Conservation (phyloP, 2,329 filamentous ascomycete genomes). For the Metarhizium guizhouense region DNA sequence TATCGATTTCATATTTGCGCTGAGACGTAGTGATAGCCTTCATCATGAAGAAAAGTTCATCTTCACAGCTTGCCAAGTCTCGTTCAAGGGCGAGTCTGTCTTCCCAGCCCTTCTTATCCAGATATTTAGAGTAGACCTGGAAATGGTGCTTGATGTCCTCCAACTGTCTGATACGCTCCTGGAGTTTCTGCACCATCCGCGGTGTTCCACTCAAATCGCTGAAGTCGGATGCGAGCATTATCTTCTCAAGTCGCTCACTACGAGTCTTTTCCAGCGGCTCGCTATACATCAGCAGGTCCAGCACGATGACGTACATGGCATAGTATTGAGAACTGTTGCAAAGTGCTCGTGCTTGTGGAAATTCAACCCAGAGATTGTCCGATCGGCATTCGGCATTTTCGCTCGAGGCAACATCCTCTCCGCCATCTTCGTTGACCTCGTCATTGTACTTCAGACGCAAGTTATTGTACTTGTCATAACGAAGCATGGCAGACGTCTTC, state of each 20-base stretch:
- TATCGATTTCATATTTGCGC: slow-evolving; percentile 64
- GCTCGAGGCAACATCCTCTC: slow-evolving; percentile 34
- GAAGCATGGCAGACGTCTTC: slow-evolving; percentile 86
- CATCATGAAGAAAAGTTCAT: slow-evolving; percentile 99
- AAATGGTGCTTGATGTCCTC: slow-evolving; percentile 97
- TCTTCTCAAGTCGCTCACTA: slow-evolving; percentile 90
- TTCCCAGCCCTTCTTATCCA: slow-evolving; percentile 86
- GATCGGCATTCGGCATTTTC: slow-evolving; percentile 68
- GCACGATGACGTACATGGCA: slow-evolving; percentile 93
- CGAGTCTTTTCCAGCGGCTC: slow-evolving; percentile 97
- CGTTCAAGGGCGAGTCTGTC: slow-evolving; percentile 83
- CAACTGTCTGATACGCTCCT: slow-evolving; percentile 85
- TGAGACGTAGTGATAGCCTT: slow-evolving; percentile 98
- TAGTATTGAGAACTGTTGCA: slow-evolving; percentile 98
- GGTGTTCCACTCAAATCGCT: slow-evolving; percentile 91
- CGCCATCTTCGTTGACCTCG: slow-evolving; percentile 64
- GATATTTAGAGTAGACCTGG: slow-evolving; percentile 78
- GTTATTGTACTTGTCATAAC: slow-evolving; percentile 98
- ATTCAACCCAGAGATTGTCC: slow-evolving; percentile 94
- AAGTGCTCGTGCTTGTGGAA: slow-evolving; percentile 85
- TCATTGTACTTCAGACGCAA: slow-evolving; percentile 95
- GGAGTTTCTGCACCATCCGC: slow-evolving; percentile 82
- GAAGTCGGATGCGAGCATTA: slow-evolving; percentile 97
- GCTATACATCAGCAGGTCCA: slow-evolving; percentile 91
- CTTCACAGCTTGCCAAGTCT: slow-evolving; percentile 81